phyloP scores from a whole-genome alignment of 2,329 filamentous ascomycete genomes.

The Cercospora beticola region DNA sequence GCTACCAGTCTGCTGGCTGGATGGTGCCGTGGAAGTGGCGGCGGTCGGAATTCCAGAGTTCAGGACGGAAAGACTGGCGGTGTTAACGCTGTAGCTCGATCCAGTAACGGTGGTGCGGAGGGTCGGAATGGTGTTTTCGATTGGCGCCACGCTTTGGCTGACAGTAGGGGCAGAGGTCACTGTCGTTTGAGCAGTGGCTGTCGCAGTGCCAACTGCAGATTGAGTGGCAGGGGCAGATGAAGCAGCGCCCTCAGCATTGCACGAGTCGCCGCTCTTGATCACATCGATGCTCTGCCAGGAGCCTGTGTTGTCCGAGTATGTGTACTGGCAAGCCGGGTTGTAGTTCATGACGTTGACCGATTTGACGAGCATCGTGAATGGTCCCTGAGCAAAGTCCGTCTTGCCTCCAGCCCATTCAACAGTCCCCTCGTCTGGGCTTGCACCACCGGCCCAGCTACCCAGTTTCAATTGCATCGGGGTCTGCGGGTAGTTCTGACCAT shows the following conservation, averaged over 20 bases:
- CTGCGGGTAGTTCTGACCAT: conserved; percentile 71
- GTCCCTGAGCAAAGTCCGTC: conserved; percentile 48
- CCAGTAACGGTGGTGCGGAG: conserved; percentile 29
- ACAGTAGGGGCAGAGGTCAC: conserved; percentile 32
- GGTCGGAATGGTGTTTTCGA: conserved; percentile 27
- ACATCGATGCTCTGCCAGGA: conserved; percentile 51
- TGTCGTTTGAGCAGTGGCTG: conserved; percentile 24
- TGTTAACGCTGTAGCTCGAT: conserved; percentile 31
- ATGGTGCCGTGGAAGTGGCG: conserved; percentile 18
- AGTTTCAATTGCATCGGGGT: conserved; percentile 69
- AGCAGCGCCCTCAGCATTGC: conserved; percentile 34
- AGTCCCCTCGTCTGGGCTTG: conserved; percentile 55
- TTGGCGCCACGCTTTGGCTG: conserved; percentile 26
- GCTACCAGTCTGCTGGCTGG: conserved; percentile 8
- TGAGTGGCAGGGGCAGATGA: conserved; percentile 10
- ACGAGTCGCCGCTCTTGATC: conserved; percentile 35
- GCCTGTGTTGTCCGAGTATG: conserved; percentile 52
- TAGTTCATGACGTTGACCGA: conserved; percentile 54
- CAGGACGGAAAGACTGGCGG: conserved; percentile 28
- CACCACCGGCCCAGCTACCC: conserved; percentile 52
- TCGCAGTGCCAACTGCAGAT: conserved; percentile 12
- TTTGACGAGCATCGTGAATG: conserved; percentile 55
- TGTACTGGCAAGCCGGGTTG: conserved; percentile 52
- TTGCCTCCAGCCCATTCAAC: conserved; percentile 67
- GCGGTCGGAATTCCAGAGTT: conserved; percentile 21